Percentiles rank a stretch among this genome's conserved stretches.
Conservation (phyloP, 805 yeast genomes). For the Candida wancherniae region DNA sequence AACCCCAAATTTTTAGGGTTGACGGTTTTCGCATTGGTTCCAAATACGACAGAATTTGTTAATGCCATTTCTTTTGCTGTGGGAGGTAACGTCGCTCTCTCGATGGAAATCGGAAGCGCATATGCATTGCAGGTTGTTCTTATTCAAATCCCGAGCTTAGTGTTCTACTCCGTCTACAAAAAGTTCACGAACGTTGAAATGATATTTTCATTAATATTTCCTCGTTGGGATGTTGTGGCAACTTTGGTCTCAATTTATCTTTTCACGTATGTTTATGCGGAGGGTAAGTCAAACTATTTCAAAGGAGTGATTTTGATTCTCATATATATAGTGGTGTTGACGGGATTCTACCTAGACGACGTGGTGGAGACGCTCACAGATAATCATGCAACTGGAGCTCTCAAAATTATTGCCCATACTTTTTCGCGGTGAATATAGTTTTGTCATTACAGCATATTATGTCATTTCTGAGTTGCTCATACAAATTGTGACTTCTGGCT, state of each 20-base stretch:
- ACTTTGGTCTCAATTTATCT: conserved; percentile 79
- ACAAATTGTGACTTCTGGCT: no score
- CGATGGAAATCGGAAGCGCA: conserved; percentile 98
- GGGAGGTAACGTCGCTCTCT: conserved; percentile 90
- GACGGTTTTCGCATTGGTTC: conserved; percentile 92
- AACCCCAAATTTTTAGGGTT: conserved; percentile 88
- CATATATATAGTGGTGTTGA: conserved; percentile 65
- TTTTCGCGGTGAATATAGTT: conserved; percentile 1
- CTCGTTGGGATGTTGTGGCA: conserved; percentile 92
- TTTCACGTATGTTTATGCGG: conserved; percentile 92
- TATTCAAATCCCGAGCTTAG: conserved; percentile 88
- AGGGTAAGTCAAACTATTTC: conserved; percentile 93
- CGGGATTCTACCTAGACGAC: conserved; percentile 73
- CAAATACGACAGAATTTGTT: conserved; percentile 93
- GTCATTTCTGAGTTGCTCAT: no score
- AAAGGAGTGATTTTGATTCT: conserved; percentile 87
- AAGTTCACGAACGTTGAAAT: conserved; percentile 36
- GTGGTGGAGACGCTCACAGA: conserved; percentile 29
- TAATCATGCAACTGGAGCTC: conserved; percentile 21
- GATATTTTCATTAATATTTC: conserved; percentile 81
- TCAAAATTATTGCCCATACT: not conserved
- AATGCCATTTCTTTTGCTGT: conserved; percentile 97
- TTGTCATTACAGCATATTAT: no score
- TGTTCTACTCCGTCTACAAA: conserved; percentile 59
- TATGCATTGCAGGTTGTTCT: conserved; percentile 94